Evolutionary conservation across 441 rosid species (phyloP), one percentile per base, ranked within the genome.

Genomic region (Lepidium campestre): DNA sequence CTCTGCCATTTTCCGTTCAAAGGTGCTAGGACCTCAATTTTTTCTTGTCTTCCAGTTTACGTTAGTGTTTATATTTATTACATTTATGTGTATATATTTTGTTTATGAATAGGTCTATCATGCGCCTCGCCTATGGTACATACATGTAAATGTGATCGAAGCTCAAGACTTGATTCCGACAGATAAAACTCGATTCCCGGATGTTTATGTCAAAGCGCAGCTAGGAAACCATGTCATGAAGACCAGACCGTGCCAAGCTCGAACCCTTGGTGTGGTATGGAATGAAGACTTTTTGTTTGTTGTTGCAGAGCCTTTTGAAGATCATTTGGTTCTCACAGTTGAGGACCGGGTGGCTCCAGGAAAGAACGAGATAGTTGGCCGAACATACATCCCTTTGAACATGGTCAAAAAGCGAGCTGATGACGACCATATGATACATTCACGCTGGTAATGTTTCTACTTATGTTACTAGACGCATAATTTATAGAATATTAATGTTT

Each of bases 251-350:
- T 86, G 88, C 72, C 97, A 84, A 76, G 97, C 97, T 47, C 84
- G 87, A 42, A 77, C 82, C 31, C 78, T 90, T 54, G 90, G 78
- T 64, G 88, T 97, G 1, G 68, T 88, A 10, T 93, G 98, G 98
- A 93, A 93, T 61, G 98, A 90, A 82, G 97, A 93, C 79, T 87
- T 93, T 72, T 48, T 90, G 55, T 88, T 93, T 74, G 96, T 93
- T 62, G 92, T 82, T 13, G 85, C 98, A 11, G 97, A 90, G 73
- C 94, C 96, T 2, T 90, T 90, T 62, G 97, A 90, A 71, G 97
- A 90, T 68, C 94, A 86, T 78, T 75, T 93, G 64, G 75, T 88
- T 50, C 79, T 93, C 37, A 77, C 96, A 0, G 93, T 90, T 7
- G 98, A 88, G 74, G 97, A 93, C 58, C 81, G 95, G 4, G 83